Conservation (phyloP, 179 eudicot genomes). For the Heliamphora pulchella region DNA sequence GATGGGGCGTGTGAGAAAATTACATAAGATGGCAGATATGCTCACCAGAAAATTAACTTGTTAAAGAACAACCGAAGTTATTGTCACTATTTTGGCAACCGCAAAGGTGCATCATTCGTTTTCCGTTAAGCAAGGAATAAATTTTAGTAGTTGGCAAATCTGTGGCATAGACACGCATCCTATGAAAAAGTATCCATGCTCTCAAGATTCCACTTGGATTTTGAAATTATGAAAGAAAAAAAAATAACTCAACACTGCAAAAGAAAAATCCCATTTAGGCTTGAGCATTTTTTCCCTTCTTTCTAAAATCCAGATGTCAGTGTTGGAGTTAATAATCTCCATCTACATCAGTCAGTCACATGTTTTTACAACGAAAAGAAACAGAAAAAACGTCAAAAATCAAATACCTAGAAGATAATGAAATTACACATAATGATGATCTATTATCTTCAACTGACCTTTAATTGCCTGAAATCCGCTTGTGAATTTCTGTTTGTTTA, state of each 20-base stretch:
- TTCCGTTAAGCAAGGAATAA: not conserved
- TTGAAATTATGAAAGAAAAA: not conserved
- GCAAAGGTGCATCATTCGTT: not conserved
- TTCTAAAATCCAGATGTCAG: not conserved
- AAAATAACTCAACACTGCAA: not conserved
- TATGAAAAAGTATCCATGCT: not conserved
- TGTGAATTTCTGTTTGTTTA: slow-evolving; percentile 68
- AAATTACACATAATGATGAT: not conserved
- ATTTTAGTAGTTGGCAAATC: not conserved
- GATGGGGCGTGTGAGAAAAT: not conserved
- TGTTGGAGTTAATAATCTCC: not conserved
- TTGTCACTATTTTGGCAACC: not conserved
- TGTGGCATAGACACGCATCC: not conserved
- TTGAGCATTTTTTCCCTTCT: not conserved
- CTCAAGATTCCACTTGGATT: not conserved
- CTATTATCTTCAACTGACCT: slow-evolving; percentile 39
- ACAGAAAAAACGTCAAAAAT: not conserved
- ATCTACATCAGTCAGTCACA: not conserved
- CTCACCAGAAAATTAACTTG: not conserved
- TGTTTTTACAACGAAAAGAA: not conserved
- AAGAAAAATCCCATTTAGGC: not conserved
- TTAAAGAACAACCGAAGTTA: not conserved
- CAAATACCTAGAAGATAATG: no score
- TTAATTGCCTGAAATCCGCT: slow-evolving; percentile 75
- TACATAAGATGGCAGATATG: not conserved